Evolutionary conservation across 2,329 filamentous ascomycete species (phyloP).

Genomic region (Mycosphaerella arachidis): DNA sequence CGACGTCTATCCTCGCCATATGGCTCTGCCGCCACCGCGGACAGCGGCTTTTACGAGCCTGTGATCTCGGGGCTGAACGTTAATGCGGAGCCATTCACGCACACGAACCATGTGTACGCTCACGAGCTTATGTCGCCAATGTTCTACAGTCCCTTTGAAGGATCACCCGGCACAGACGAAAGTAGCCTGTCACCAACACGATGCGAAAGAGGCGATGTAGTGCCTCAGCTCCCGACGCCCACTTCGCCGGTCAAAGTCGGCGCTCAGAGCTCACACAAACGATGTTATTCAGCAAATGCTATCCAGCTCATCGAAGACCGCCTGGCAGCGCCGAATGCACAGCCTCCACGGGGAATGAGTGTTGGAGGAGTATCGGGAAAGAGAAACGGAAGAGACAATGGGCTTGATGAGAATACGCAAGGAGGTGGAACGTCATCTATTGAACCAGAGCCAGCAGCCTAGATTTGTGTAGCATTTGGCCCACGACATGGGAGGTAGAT

Average conservation of each 20-base stretch:
- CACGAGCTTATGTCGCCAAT: slow-evolving; percentile 22
- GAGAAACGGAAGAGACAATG: slow-evolving; percentile 3
- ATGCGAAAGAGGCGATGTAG: slow-evolving; percentile 11
- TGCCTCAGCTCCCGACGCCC: slow-evolving; percentile 14
- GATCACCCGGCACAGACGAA: background rate
- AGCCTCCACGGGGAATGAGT: slow-evolving; percentile 19
- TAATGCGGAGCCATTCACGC: slow-evolving; percentile 8
- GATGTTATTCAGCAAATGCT: slow-evolving; percentile 29
- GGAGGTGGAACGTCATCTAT: background rate
- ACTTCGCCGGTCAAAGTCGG: slow-evolving; percentile 13
- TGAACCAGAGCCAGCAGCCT: background rate
- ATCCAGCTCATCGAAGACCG: slow-evolving; percentile 22
- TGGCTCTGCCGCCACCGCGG: slow-evolving; percentile 22
- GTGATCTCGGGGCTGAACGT: slow-evolving; percentile 6
- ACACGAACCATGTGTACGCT: slow-evolving; percentile 22
- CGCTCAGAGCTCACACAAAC: slow-evolving; percentile 18
- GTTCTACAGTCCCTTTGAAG: background rate
- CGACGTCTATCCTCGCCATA: slow-evolving; percentile 19
- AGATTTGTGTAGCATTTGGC: background rate
- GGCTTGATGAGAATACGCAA: slow-evolving; percentile 8
- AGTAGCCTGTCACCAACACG: slow-evolving; percentile 10
- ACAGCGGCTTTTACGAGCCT: slow-evolving; percentile 29
- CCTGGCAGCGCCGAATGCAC: slow-evolving; percentile 8
- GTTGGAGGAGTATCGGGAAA: slow-evolving; percentile 15
- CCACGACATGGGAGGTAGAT: background rate